Evolutionary conservation across 1,284 basidiomycete genomes (phyloP), one percentile per base, ranked within the genome.

Genomic region (Ustilago loliicola): DNA sequence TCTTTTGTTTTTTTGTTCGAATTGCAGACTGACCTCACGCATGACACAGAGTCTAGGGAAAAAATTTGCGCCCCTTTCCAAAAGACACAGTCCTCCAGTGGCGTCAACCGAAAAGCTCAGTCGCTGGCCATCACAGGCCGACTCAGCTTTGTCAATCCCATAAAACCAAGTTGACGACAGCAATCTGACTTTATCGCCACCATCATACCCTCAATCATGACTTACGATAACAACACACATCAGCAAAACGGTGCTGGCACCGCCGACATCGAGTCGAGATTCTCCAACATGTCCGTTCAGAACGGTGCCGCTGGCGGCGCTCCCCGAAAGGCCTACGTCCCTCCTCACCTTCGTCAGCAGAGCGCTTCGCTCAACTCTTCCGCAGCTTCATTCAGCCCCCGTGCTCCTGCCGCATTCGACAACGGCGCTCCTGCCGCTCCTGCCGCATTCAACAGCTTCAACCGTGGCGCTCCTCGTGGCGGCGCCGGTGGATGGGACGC

Each of bases 241-340:
- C 80, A n/a, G n/a, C n/a, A 72, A 36, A 81, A 80, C 77, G 80
- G 81, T 77, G 80, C 77, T 65, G 82, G 91, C 87, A 89, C 88
- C 87, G 88, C 90, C 87, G 92, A 90, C 88, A 89, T 95, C 86
- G 94, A 95, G 90, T 89, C 90, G 86, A 91, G 91, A 87, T 92
- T 95, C 88, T 90, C 78, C 59, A 78, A 80, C 71, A 79, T 81
- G 80, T 75, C 72, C 45, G 80, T 81, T 56, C 72, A 74, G 68
- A 72, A 71, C 53, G 78, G 75, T 52, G 71, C 72, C 66, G 77
- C 69, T 63, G 80, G 80, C 70, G 79, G 76, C 90, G 87, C 65
- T 90, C 88, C 64, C 80, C 92, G 92, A 89, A 91, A 93, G 85
- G 91, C 94, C 80, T 97, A 97, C 89, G 93, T 97, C 81, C 95